Evolutionary conservation across 805 yeast species (phyloP).

Genomic region (Kazachstania psychrophila): DNA sequence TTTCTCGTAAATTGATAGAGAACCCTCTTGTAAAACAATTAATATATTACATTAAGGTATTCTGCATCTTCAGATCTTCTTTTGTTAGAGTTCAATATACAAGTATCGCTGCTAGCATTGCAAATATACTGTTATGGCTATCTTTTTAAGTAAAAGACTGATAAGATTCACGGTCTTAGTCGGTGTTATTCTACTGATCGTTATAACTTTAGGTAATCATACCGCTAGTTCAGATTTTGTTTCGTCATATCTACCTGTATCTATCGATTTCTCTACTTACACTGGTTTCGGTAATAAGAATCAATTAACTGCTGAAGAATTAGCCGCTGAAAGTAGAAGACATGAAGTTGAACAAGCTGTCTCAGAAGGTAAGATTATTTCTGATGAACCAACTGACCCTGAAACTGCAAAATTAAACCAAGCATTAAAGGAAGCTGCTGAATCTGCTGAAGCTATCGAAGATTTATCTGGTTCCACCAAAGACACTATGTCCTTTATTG

Average conservation of each 20-base stretch:
- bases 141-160: conserved; percentile 19
- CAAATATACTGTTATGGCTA: conserved; percentile 8
- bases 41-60: no score
- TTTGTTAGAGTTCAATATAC: no score
- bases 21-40: no score
- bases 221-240: conserved; percentile 4
- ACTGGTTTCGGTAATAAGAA: neutral
- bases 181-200: conserved; percentile 7
- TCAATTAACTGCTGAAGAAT: conserved; percentile 4
- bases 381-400: neutral
- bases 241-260: conserved; percentile 2
- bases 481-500: conserved; percentile 11
- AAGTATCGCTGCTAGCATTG: no score
- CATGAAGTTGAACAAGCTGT: conserved; percentile 4
- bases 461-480: neutral
- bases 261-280: conserved; percentile 4
- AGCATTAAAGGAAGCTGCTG: conserved; percentile 11
- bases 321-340: conserved; percentile 7
- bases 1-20: no score
- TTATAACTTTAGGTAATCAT: conserved; percentile 9
- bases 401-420: neutral
- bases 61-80: no score
- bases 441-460: conserved; percentile 1
- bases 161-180: conserved; percentile 13
- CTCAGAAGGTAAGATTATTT: neutral